These are phyloP conservation scores for Physocladia obscura DNA, from an alignment of 192 early-diverging fungal genomes.

Conservation along the genomic window DNA sequence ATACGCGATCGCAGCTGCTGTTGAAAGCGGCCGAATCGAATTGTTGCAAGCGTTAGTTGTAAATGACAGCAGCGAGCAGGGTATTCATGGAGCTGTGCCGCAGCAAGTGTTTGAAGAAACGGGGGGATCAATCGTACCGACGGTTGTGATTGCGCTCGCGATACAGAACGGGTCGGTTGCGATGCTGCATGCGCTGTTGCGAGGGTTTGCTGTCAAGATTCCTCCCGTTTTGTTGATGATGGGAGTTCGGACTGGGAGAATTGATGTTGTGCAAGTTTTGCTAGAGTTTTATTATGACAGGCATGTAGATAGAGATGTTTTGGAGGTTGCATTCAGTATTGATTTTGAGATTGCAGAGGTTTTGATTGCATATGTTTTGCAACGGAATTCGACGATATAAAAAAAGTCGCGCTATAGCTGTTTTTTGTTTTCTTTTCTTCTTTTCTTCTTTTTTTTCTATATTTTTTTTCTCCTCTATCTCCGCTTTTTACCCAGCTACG, in stretches of 20 bases:
- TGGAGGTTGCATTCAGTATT: conserved; percentile 4
- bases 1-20: conserved; percentile 16
- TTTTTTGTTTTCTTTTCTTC: too few relatives aligned
- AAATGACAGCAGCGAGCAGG: neutral
- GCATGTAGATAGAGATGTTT: neutral
- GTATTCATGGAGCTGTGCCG: neutral
- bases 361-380: neutral
- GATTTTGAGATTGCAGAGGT: conserved; percentile 9
- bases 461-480: too few relatives aligned
- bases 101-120: neutral
- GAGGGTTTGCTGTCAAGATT: neutral
- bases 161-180: conserved; percentile 5
- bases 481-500: too few relatives aligned
- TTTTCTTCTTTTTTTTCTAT: too few relatives aligned
- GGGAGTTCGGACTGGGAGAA: conserved; percentile 4
- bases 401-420: too few relatives aligned
- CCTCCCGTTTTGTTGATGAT: conserved; percentile 8
- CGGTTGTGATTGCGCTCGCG: conserved; percentile 11
- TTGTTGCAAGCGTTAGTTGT: neutral
- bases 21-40: conserved; percentile 5
- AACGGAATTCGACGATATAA: neutral
- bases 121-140: neutral
- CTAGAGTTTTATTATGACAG: conserved; percentile 3
- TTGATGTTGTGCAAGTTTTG: neutral
- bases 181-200: conserved; percentile 1